Percentiles rank a stretch among this genome's conserved stretches.
Evolutionary conservation across 805 yeast species (phyloP).

Genomic region (Spathaspora sp.): DNA sequence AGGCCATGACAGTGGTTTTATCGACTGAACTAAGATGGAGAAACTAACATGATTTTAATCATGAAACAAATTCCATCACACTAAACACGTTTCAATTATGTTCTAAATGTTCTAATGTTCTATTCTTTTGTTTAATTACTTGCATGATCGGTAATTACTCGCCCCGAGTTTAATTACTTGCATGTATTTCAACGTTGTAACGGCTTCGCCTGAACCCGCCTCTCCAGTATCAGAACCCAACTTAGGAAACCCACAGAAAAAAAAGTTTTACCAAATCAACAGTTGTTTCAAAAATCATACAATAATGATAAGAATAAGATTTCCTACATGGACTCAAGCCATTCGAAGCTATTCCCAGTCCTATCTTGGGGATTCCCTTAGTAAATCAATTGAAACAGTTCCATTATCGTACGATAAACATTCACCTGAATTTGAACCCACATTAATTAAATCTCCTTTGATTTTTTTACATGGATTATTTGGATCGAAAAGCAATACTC

Average conservation of each 20-base stretch:
- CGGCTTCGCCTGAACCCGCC: too few species aligned
- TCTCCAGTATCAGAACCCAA: too few species aligned
- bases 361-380: slow-evolving; percentile 30
- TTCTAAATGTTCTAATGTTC: too few species aligned
- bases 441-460: slow-evolving; percentile 50
- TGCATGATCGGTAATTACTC: too few species aligned
- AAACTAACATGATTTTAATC: not conserved
- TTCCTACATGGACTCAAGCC: not conserved
- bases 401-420: slow-evolving; percentile 51
- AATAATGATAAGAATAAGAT: not conserved
- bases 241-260: not conserved
- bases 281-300: not conserved
- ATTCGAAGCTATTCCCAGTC: slow-evolving; percentile 6
- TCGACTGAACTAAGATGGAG: not conserved
- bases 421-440: slow-evolving; percentile 20
- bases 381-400: slow-evolving; percentile 47
- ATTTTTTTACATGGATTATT: slow-evolving; percentile 85
- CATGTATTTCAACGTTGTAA: too few species aligned
- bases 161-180: too few species aligned
- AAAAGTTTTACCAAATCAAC: not conserved
- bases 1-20: not conserved
- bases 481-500: slow-evolving; percentile 78
- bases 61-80: not conserved
- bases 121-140: too few species aligned
- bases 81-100: not conserved